Evolutionary conservation across 306 rosid species (phyloP).

Genomic region (Potentilla sterilis): DNA sequence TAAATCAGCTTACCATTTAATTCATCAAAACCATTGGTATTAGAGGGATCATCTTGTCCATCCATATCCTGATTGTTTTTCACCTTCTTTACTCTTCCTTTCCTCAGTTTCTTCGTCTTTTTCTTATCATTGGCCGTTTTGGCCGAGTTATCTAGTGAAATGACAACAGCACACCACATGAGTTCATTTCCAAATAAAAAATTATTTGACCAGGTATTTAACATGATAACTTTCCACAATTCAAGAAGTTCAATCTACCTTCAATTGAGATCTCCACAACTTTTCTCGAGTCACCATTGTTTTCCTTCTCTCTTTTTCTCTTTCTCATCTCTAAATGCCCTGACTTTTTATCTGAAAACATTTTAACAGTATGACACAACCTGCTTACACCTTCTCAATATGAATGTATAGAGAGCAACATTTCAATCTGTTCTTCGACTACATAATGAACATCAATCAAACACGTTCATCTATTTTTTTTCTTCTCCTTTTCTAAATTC

Average conservation of each 20-base stretch:
- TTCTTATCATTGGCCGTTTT: conserved; percentile 15
- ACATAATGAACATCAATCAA: neutral
- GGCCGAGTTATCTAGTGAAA: conserved; percentile 33
- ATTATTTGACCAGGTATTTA: neutral
- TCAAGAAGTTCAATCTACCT: conserved; percentile 26
- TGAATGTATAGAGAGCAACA: neutral
- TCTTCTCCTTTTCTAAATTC: neutral
- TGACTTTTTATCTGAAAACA: conserved; percentile 12
- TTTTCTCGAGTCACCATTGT: conserved; percentile 21
- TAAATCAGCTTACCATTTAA: conserved; percentile 34
- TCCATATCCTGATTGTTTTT: conserved; percentile 19
- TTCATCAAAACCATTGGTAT: conserved; percentile 23
- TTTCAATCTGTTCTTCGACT: neutral
- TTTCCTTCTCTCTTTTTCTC: conserved; percentile 36
- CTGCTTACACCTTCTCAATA: neutral
- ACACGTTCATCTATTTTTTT: neutral
- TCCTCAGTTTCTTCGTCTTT: conserved; percentile 28
- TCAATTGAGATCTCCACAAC: conserved; percentile 20
- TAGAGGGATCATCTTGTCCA: conserved; percentile 8
- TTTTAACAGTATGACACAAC: neutral
- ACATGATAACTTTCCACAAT: neutral
- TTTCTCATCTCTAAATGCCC: conserved; percentile 30
- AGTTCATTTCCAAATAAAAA: conserved; percentile 4
- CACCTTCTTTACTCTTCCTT: conserved; percentile 34
- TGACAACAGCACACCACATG: conserved; percentile 2